Base-by-base conservation (phyloP, 1,284 basidiomycete genomes). In the Fomitopsis pinicola region DNA sequence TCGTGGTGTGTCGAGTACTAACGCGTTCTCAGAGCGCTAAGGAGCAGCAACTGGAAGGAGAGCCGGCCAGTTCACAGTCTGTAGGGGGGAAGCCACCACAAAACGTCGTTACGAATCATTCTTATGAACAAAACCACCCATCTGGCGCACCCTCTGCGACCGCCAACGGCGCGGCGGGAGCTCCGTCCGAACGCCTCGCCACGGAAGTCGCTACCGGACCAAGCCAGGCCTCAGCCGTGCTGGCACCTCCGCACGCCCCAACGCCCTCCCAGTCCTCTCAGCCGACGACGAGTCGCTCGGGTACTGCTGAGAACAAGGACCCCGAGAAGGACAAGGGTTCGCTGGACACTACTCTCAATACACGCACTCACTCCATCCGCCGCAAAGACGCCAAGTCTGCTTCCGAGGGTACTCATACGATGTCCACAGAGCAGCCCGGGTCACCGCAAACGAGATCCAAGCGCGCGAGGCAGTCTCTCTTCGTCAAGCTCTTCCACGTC, bases 261-360 rank as follows among this genome's bases (percentile, higher is more conserved):
- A 55, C 36, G 17, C 44, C 57, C 52, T 54, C 52, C 3, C 52
- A 54, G 52, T 54, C 57, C 35, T 46, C 63, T 14, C 40, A 63
- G 12, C 50, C 61, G 26, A 38, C 68, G 67, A 67, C 62, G 66
- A 68, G 53, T 53, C 61, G 46, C 55, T 60, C 58, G 45, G 74
- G 50, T 55, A 57, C 42, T 28, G 30, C 62, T 12, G 69, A 69
- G 42, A 62, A 19, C 57, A 65, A 42, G 60, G 72, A 63, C 58
- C 66, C 66, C 66, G 79, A 76, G 57, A 80, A 77, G 61, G 79
- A 80, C 67, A 78, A 77, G 68, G 77, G 73, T 60, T 82, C 81
- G 12, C 72, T 80, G 22, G 73, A 73, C 58, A 76, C 76, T 61
- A 74, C 75, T 55, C 68, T 73, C 62, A 71, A 73, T 15, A 71